Base-by-base conservation (phyloP, 306 rosid genomes). In the Sophora flavescens region DNA sequence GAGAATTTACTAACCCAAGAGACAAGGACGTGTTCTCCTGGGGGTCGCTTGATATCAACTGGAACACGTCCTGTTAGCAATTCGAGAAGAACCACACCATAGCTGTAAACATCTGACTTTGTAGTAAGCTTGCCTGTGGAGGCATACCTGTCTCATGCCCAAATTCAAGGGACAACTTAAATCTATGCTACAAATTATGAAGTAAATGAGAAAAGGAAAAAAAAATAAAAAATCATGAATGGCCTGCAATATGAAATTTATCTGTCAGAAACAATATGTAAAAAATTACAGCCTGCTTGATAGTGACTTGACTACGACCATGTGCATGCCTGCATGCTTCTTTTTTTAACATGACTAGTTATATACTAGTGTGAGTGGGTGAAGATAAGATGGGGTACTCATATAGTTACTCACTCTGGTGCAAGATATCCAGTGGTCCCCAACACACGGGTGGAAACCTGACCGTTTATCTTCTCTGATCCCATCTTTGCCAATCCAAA, bases 351-450 rank as follows among this genome's bases (percentile, higher is more conserved):
- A 57, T 35, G 68, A 82, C 79, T 81, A 75, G 62, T 74, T 57
- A 22, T 54, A 79, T 58, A n/a, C n/a, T n/a, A 65, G 52, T 59
- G 38, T 28, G 71, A 64, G 38, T 75, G 79, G 50, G 72, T 70
- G 33, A 61, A 58, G 82, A 48, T 56, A 74, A 30, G 32, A 59
- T 61, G 47, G 63, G 63, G 54, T 30, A 53, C 8, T 48, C 28
- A 41, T 42, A 65, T 44, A 44, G 48, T 57, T 80, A 89, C 97
- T 92, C 87, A 96, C 99, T 96, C 99, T 83, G 99, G 99, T 66
- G 99, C 99, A 42, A 91, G 67, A 83, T 93, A 96, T 84, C 97
- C 99, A 3, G 98, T 92, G 93, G 97, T 91, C 96, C 97, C 96
- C 36, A 88, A 77, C 68, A 92, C 91, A 64, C 92, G 86, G 14